Evolutionary conservation across 345 rosid species (phyloP).

Genomic region (Eucalyptus marginata): DNA sequence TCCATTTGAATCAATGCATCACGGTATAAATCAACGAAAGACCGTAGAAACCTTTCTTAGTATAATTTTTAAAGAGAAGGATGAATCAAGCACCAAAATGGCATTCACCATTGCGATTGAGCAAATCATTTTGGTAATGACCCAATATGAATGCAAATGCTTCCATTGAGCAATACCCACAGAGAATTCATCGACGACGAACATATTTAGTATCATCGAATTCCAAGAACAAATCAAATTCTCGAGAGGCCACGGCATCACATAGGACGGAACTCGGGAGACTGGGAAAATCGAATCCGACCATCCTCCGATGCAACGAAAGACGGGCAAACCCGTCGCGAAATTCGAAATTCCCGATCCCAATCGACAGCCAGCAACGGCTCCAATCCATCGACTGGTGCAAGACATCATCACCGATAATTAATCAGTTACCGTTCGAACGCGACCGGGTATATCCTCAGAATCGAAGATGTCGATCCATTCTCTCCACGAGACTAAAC

Average conservation of each 20-base stretch:
- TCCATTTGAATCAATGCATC: not conserved
- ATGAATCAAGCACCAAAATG: not conserved
- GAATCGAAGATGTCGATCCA: not conserved
- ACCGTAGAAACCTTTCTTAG: not conserved
- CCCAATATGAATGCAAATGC: no score
- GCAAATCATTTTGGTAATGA: no score
- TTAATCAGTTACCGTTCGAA: not conserved
- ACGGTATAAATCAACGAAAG: not conserved
- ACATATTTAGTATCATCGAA: not conserved
- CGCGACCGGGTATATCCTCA: not conserved
- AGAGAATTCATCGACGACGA: rapidly evolving
- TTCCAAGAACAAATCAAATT: not conserved
- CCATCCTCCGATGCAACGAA: not conserved
- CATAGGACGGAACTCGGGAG: rapidly evolving
- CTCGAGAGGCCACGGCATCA: rapidly evolving
- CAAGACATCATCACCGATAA: not conserved
- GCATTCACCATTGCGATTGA: not conserved
- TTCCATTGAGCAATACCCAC: not conserved
- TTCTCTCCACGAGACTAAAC: rapidly evolving
- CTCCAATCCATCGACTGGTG: not conserved
- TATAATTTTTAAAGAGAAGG: not conserved
- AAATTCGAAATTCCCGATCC: no score
- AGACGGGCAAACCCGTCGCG: rapidly evolving
- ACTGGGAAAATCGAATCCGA: not conserved
- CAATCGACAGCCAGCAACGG: rapidly evolving